These are phyloP conservation scores for Alternaria novae-zelandiae DNA, from an alignment of 2,329 filamentous ascomycete genomes.

Conservation along the genomic window DNA sequence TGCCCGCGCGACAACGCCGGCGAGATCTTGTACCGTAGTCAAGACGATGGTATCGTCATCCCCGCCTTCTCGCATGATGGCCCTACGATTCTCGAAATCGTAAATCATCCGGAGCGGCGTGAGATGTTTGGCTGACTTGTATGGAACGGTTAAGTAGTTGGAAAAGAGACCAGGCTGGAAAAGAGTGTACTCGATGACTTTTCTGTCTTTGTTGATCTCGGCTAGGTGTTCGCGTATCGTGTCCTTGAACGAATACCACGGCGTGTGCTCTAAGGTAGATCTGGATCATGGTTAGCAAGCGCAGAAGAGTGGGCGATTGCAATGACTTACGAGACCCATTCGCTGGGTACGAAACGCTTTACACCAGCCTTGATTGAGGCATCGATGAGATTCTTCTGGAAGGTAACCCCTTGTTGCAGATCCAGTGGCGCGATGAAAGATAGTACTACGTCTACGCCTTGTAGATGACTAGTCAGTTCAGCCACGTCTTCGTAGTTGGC, in stretches of 20 bases:
- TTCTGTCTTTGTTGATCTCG: slow-evolving; percentile 57
- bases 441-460: slow-evolving; percentile 59
- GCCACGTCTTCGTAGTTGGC: slow-evolving; percentile 9
- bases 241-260: slow-evolving; percentile 59
- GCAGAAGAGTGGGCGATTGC: background rate
- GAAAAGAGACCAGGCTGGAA: slow-evolving; percentile 61
- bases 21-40: slow-evolving; percentile 28
- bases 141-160: slow-evolving; percentile 59
- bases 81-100: background rate
- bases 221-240: slow-evolving; percentile 56
- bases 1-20: slow-evolving; percentile 18
- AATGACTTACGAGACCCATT: slow-evolving; percentile 30
- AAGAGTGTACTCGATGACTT: slow-evolving; percentile 61
- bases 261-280: slow-evolving; percentile 36
- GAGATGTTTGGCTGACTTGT: slow-evolving; percentile 56
- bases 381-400: slow-evolving; percentile 29
- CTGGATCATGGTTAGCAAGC: background rate
- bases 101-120: slow-evolving; percentile 1
- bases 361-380: slow-evolving; percentile 29
- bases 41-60: slow-evolving; percentile 42
- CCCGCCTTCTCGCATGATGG: slow-evolving; percentile 20
- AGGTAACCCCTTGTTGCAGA: slow-evolving; percentile 6
- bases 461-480: slow-evolving; percentile 37
- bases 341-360: slow-evolving; percentile 33
- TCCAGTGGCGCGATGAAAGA: slow-evolving; percentile 56